Conservation (phyloP, 2,329 filamentous ascomycete genomes). For the Fusarium sororula region DNA sequence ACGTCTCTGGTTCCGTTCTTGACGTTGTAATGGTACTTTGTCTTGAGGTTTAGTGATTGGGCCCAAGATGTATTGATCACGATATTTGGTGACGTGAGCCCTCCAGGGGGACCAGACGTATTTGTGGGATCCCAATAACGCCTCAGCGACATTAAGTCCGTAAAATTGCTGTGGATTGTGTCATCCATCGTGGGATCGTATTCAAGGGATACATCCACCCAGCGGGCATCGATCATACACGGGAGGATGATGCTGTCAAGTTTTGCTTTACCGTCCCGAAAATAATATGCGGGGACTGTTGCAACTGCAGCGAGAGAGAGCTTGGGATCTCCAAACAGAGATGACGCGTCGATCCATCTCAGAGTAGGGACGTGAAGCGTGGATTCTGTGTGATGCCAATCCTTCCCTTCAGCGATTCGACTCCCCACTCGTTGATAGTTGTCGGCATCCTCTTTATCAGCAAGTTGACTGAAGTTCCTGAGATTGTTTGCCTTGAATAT, state of each 20-base stretch:
- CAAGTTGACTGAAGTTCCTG: neutral
- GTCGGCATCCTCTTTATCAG: neutral
- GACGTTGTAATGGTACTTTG: accelerated
- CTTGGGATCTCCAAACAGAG: accelerated
- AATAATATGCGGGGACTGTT: neutral
- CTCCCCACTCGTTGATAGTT: neutral
- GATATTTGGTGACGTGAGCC: neutral
- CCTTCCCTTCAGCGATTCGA: neutral
- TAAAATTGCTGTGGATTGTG: neutral
- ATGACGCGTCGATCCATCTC: neutral
- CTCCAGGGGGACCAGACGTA: neutral
- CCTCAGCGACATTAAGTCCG: neutral
- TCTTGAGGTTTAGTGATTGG: neutral
- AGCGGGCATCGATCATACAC: neutral
- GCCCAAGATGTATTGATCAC: neutral
- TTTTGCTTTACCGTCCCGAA: neutral
- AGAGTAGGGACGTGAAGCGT: neutral
- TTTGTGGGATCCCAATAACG: neutral
- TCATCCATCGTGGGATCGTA: neutral
- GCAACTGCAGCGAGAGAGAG: neutral
- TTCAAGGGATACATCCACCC: neutral
- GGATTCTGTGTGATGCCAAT: neutral
- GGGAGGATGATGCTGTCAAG: neutral
- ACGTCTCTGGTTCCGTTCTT: neutral
- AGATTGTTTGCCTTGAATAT: neutral